Evolutionary conservation across 495 filamentous ascomycete species (phyloP), one percentile per base, ranked within the genome.

Genomic region (Penicillium herquei): DNA sequence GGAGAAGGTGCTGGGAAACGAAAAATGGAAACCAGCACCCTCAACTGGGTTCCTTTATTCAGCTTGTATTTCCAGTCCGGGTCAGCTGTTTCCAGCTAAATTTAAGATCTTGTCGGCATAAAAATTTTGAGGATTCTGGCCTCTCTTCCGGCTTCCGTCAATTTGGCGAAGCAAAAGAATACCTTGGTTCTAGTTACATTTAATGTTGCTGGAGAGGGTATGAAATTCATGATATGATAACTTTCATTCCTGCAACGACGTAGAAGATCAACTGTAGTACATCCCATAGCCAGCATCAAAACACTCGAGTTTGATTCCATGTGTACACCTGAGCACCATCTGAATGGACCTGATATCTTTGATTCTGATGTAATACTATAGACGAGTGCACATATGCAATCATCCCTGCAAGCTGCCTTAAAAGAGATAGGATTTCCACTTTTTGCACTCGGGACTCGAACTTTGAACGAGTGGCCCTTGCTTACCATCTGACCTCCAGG

Each of bases 31-130:
- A 64, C 62, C 69, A 70, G 62, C 57, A 57, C 55, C 57, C 31
- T 49, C 51, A 62, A 52, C 59, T 73, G 73, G 71, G 59, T 69
- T 72, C 64, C 61, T 73, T 68, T 67, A 66, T 67, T 65, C 65
- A 65, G 65, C 66, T 72, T 76, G 73, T 76, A 76, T 76, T 68
- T 76, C 71, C 71, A 72, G 68, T 71, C 66, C 70, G 70, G 70
- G 68, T 70, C 71, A 73, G 67, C 69, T 73, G 68, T 76, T 73
- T 76, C 66, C 71, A 73, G 68, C 66, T 76, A 70, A 76, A 76
- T 73, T 73, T 70, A 76, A 73, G 70, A 70, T 70, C 66, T 74
- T 76, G 71, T 76, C 71, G 73, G 69, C 73, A 73, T 74, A 63
- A 68, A 65, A 70, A 66, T 52, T 32, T 54, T 40, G 56, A 51